Evolutionary conservation across 1,139 yeast species (phyloP).

Genomic region (Scheffersomyces lignicola): DNA sequence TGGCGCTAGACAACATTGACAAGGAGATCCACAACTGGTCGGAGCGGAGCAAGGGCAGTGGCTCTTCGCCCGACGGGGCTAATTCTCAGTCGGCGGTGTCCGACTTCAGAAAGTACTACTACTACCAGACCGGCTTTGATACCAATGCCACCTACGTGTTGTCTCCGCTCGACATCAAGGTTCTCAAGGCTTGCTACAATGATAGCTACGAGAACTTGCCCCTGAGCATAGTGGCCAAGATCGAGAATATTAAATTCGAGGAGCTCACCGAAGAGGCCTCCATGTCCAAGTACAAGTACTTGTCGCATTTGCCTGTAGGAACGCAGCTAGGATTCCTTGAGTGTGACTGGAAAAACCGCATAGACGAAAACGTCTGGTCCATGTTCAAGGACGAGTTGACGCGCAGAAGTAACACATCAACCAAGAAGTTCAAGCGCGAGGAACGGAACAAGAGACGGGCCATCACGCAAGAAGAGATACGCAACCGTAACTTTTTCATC

Average conservation of each 20-base stretch:
- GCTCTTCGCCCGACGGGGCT: not conserved
- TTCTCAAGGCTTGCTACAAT: slow-evolving; percentile 63
- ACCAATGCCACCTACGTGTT: slow-evolving; percentile 66
- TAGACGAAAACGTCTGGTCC: slow-evolving; percentile 52
- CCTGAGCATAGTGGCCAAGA: slow-evolving; percentile 53
- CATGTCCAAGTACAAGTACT: slow-evolving; percentile 65
- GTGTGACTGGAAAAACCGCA: slow-evolving; percentile 68
- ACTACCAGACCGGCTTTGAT: slow-evolving; percentile 72
- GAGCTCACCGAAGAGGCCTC: slow-evolving; percentile 56
- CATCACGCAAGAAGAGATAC: slow-evolving; percentile 59
- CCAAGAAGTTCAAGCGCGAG: slow-evolving; percentile 59
- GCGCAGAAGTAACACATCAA: slow-evolving; percentile 56
- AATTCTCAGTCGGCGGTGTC: slow-evolving; percentile 1
- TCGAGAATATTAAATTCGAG: slow-evolving; percentile 70
- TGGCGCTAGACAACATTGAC: slow-evolving; percentile 60
- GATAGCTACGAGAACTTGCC: slow-evolving; percentile 63
- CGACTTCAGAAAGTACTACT: slow-evolving; percentile 19
- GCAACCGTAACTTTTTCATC: slow-evolving; percentile 56
- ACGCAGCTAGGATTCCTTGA: slow-evolving; percentile 83
- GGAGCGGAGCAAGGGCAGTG: slow-evolving; percentile 11
- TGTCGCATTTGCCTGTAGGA: slow-evolving; percentile 82
- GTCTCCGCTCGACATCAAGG: slow-evolving; percentile 76
- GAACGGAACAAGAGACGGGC: slow-evolving; percentile 65
- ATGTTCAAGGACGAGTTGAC: slow-evolving; percentile 59
- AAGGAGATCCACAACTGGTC: slow-evolving; percentile 42